Base-by-base conservation (phyloP, 179 eudicot species). In the Heliamphora pulchella region DNA sequence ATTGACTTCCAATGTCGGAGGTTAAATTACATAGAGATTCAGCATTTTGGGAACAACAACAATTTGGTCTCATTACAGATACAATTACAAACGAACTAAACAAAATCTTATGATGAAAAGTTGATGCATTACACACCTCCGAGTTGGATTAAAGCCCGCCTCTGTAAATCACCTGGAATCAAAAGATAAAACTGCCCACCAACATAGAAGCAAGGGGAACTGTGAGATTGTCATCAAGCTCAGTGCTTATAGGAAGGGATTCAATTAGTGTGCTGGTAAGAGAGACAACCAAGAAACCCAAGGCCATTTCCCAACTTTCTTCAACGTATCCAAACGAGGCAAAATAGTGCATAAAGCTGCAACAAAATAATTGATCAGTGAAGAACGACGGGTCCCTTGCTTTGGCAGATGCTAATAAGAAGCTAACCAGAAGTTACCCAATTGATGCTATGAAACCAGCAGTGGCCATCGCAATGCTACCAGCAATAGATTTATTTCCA, bases 301-400 rank as follows among this genome's bases (percentile, higher is more conserved):
- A 74, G 20, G 83, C 90, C 93, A 90, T 82, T 84, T 79, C 77
- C 83, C 85, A 84, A 77, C 96, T 91, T 75, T 77, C 89, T 77
- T 91, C 82, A 44, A 93, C 76, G 80, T 80, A 93, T 22, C 98
- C 98, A 80, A 93, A 93, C 71, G 43, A 79, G 65, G 90, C 82
- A 78, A 91, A 91, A 84, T 92, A 95, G 80, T 87, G 87, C 98
- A 95, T 89, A 88, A 76, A 93, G 87, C 98, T 95, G 91, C 82
- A 9, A 51, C 62, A 73, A 63, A 64, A 46, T 4, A 71, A 57
- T 9, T 20, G 18, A 13, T 70, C 10, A 78, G 84, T 51, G 9
- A 62, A 46, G 1, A 43, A n/a, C n/a, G 2, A 5, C 39, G 63
- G n/a, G n/a, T n/a, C 44, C 70, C 20, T 3, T 1, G 43, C 22